Conservation (phyloP, 768 basidiomycete genomes). For the Lentinus brumalis region DNA sequence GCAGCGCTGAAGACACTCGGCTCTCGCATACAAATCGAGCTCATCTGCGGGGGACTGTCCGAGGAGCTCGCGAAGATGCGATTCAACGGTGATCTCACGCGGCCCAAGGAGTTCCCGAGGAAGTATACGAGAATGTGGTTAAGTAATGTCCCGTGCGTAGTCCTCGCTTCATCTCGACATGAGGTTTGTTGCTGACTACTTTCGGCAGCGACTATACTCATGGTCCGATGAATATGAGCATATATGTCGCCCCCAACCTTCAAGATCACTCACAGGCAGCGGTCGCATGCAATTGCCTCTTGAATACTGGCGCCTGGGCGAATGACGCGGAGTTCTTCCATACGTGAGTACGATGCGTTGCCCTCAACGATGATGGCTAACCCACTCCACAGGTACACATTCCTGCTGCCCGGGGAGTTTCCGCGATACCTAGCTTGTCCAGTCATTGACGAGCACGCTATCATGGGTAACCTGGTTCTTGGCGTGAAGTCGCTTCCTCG, state of each 20-base stretch:
- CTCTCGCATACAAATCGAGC: slow-evolving; percentile 25
- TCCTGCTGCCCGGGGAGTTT: slow-evolving; percentile 22
- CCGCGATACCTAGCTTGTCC: slow-evolving; percentile 32
- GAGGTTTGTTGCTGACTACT: no score
- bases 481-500: not conserved
- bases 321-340: slow-evolving; percentile 23
- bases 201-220: slow-evolving; percentile 34
- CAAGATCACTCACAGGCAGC: slow-evolving; percentile 28
- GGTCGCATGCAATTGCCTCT: slow-evolving; percentile 32
- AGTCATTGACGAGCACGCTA: slow-evolving; percentile 25
- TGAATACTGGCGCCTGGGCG: slow-evolving; percentile 31
- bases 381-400: not conserved
- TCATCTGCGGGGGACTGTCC: slow-evolving; percentile 33
- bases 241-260: slow-evolving; percentile 31
- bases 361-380: not conserved
- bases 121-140: slow-evolving; percentile 38
- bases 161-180: no score
- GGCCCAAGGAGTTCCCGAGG: slow-evolving; percentile 33
- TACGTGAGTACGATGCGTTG: not conserved
- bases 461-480: slow-evolving; percentile 18
- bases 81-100: slow-evolving; percentile 24
- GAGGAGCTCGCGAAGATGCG: slow-evolving; percentile 35
- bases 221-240: slow-evolving; percentile 31
- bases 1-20: slow-evolving; percentile 17
- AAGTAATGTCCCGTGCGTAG: slow-evolving; percentile 36